phyloP scores from a whole-genome alignment of 768 basidiomycete genomes.

The Hirschioporus abietinus region DNA sequence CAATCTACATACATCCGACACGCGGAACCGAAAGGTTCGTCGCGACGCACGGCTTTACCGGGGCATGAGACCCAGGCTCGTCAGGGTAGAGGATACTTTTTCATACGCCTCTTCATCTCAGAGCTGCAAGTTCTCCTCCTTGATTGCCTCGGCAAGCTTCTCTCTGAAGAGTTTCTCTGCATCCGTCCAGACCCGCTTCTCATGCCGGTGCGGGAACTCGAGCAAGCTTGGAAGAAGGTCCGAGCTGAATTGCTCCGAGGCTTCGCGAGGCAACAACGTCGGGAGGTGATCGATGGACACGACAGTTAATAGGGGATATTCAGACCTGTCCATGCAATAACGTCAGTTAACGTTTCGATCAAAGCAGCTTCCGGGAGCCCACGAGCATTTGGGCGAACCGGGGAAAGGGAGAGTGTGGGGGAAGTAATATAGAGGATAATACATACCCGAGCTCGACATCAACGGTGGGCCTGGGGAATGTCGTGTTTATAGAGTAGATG shows the following conservation, averaged over 20 bases:
- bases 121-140: constrained; percentile 22
- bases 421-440: not conserved
- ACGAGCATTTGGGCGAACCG: constrained; percentile 6
- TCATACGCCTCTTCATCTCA: not conserved
- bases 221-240: constrained; percentile 84
- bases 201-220: constrained; percentile 61
- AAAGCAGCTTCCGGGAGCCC: constrained; percentile 7
- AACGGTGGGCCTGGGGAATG: constrained; percentile 88
- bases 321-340: constrained; percentile 35
- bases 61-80: not conserved
- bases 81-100: not conserved
- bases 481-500: constrained; percentile 90
- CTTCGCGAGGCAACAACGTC: constrained; percentile 90
- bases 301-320: constrained; percentile 69
- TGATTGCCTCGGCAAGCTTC: constrained; percentile 51
- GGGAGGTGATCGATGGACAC: constrained; percentile 97
- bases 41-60: not conserved
- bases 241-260: constrained; percentile 91
- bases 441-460: constrained; percentile 76
- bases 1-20: not conserved
- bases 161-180: constrained; percentile 79
- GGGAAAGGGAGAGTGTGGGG: not conserved
- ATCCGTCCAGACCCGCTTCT: constrained; percentile 78
- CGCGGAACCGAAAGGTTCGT: constrained; percentile 2
- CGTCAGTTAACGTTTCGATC: constrained; percentile 9